A percentile compares a stretch with the other conserved stretches of the same genome.
Evolutionary conservation across 1,284 basidiomycete genomes (phyloP).

Genomic region (Ustilago nuda): DNA sequence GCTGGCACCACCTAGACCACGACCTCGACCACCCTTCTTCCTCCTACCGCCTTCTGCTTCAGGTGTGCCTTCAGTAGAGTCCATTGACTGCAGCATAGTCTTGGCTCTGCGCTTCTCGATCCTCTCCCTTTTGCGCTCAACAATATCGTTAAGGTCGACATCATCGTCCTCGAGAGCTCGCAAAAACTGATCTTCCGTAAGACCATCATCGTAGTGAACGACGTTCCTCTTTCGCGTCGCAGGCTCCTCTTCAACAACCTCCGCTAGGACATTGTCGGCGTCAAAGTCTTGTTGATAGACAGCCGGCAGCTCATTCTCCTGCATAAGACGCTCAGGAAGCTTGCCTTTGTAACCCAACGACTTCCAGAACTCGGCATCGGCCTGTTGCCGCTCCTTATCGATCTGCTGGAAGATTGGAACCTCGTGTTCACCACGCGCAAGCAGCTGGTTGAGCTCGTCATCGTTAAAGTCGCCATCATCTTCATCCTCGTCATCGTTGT

Average conservation of each 20-base stretch:
- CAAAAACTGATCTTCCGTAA: constrained; percentile 86
- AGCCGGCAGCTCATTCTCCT: constrained; percentile 89
- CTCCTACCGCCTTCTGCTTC: constrained; percentile 44
- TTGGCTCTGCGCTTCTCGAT: constrained; percentile 65
- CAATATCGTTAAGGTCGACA: constrained; percentile 74
- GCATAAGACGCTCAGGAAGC: constrained; percentile 82
- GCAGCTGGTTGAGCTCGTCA: constrained; percentile 94
- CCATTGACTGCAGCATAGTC: constrained; percentile 44
- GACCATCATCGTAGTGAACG: constrained; percentile 93
- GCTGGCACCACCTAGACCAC: constrained; percentile 30
- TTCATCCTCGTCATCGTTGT: constrained; percentile 69
- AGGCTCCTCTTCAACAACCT: constrained; percentile 73
- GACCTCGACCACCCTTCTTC: constrained; percentile 50
- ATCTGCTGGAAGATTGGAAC: constrained; percentile 82
- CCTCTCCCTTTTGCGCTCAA: constrained; percentile 68
- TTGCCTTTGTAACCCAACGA: constrained; percentile 75
- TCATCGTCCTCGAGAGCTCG: constrained; percentile 86
- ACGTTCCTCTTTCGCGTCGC: constrained; percentile 86
- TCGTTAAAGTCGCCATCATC: constrained; percentile 91
- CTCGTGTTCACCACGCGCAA: constrained; percentile 88
- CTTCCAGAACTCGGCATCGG: constrained; percentile 79
- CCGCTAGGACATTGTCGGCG: constrained; percentile 52
- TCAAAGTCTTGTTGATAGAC: constrained; percentile 83
- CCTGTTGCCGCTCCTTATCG: constrained; percentile 83
- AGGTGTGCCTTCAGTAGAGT: constrained; percentile 57